Evolutionary conservation across 352 stramenopile species (phyloP).

Genomic region (Phytophthora pistaciae): DNA sequence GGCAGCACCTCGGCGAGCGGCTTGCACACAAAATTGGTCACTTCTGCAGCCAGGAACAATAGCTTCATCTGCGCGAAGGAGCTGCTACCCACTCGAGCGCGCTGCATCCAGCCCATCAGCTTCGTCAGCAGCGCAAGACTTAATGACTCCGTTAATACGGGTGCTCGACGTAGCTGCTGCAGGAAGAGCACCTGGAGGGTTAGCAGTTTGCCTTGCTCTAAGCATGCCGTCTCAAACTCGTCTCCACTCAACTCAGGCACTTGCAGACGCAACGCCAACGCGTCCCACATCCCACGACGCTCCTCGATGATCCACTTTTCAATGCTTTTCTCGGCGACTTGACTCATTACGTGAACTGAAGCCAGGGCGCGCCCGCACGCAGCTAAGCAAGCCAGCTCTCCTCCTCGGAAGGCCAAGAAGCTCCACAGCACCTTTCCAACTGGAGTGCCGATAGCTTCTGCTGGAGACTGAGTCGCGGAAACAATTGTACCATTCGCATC

Average conservation of each 20-base stretch:
- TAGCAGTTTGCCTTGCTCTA: constrained; percentile 79
- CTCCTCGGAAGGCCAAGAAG: constrained; percentile 82
- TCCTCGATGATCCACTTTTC: constrained; percentile 90
- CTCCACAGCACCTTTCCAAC: constrained; percentile 82
- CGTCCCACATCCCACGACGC: constrained; percentile 67
- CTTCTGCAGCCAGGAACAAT: constrained; percentile 79
- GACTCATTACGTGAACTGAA: constrained; percentile 86
- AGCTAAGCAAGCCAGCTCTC: constrained; percentile 77
- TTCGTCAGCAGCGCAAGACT: constrained; percentile 76
- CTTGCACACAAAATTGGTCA: constrained; percentile 78
- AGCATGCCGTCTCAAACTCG: constrained; percentile 79
- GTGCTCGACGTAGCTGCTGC: constrained; percentile 71
- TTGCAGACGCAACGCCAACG: constrained; percentile 63
- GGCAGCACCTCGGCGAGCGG: constrained; percentile 68
- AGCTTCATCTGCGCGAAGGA: constrained; percentile 85
- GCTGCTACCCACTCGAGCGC: constrained; percentile 57
- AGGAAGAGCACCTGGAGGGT: constrained; percentile 84
- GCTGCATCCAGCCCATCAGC: constrained; percentile 79
- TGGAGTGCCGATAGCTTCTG: constrained; percentile 63
- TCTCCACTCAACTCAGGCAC: constrained; percentile 85
- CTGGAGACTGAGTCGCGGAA: constrained; percentile 31
- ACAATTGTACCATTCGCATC: constrained; percentile 11
- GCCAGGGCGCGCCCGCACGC: constrained; percentile 81
- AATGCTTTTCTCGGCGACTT: constrained; percentile 83
- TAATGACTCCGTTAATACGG: constrained; percentile 73